Conservation (phyloP, 441 rosid genomes). For the Corymbia citriodora region DNA sequence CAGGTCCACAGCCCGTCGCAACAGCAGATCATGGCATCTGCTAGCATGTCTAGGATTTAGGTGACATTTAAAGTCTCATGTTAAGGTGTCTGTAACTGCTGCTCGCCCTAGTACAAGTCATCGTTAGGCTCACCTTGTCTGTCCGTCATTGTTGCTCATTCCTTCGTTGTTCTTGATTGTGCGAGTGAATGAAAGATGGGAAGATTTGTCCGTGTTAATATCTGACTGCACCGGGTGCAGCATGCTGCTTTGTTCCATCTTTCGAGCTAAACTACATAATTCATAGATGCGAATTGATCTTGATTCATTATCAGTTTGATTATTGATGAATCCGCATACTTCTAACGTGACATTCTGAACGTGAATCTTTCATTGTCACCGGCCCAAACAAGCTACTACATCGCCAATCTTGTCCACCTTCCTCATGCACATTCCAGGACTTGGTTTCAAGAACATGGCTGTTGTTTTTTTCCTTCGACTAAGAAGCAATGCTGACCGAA, state of each 20-base stretch:
- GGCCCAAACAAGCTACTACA: neutral
- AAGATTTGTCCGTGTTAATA: neutral
- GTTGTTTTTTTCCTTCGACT: neutral
- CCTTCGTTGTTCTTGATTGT: neutral
- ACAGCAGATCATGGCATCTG: conserved; percentile 7
- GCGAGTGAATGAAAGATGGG: neutral
- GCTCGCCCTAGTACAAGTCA: neutral
- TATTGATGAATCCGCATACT: neutral
- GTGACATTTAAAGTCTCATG: neutral
- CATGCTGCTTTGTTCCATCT: neutral
- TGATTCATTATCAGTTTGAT: neutral
- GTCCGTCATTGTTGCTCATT: neutral
- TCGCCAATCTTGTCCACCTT: neutral
- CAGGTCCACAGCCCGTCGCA: conserved; percentile 11
- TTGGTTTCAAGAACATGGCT: neutral
- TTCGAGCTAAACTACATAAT: neutral
- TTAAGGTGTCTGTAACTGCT: neutral
- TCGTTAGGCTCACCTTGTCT: neutral
- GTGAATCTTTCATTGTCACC: neutral
- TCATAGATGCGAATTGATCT: neutral
- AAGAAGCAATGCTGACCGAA: neutral
- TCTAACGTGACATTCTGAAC: neutral
- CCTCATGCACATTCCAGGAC: neutral
- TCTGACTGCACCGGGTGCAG: neutral
- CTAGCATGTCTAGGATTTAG: conserved; percentile 11